Evolutionary conservation across 495 filamentous ascomycete genomes (phyloP), one percentile per base, ranked within the genome.

Genomic region (Xylaria venustula): DNA sequence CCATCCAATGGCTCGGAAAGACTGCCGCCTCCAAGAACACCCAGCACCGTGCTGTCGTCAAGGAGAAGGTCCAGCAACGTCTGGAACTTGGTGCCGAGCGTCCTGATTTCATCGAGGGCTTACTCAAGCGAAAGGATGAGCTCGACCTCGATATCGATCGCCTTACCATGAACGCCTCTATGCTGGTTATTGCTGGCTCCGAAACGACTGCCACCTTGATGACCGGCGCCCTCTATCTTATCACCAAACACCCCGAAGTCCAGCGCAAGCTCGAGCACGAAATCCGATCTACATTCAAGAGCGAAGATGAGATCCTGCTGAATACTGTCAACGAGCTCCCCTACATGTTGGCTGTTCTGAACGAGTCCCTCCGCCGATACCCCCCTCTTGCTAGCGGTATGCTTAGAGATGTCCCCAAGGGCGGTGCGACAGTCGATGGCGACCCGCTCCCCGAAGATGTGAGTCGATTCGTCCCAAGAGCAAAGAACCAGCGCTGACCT

Each of bases 191-290:
- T n/a, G 84, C 73, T 17, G 84, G 85, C 11, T 83, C 80, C 0
- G 86, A 89, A 58, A 88, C 87, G 2, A 85, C 85, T 1, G 85
- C 86, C 1, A 85, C 85, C 0, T 53, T 81, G 3, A 69, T 90
- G 25, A 73, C 76, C 2, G 81, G 78, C 2, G 73, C 77, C 0
- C 79, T 79, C 0, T 89, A 79, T 58, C 75, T 81, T 23, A 72
- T 88, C 2, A 63, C 82, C 0, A 79, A 66, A 3, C 74, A 83
- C 61, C 80, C 75, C 0, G 63, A 71, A 0, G 68, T 71, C 0
- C 68, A 84, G 22, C 53, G 66, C 7, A 80, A 75, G 60, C 68
- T 88, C 7, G 64, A 73, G 0, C 50, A 65, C 0, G 86, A 88
- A 61, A 79, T 90, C 14, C 74, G 81, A 1, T 52, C 65, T 3